Evolutionary conservation across 2,329 filamentous ascomycete species (phyloP), one percentile per base, ranked within the genome.

Genomic region (Diaporthe longicolla): DNA sequence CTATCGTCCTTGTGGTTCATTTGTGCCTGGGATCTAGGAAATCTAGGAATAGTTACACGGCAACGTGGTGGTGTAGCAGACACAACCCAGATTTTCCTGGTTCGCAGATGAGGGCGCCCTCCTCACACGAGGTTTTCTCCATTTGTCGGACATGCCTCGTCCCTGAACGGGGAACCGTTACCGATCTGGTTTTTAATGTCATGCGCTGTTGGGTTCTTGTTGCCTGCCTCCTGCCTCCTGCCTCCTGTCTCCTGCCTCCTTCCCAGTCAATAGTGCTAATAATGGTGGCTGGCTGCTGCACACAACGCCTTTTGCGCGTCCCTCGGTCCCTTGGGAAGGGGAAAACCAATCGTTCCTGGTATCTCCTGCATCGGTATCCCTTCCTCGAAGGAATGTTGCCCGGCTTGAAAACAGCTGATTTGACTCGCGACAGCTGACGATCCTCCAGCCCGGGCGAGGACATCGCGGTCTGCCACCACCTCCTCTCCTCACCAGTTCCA

Each of bases 291-390:
- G 61, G 61, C 61, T 66, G 29, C 11, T 66, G 29, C 11, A 24
- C 61, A 4, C 61, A 52, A 66, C 43, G 61, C 29, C 21, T 37
- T 8, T 13, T 40, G 37, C 6, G 63, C 24, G 45, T 19, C 32
- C n/a, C 63, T 35, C 40, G 52, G 45, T 19, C 32, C n/a, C 63
- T 35, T 52, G 52, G 17, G n/a, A 24, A 50, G n/a, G 9, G 37
- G 13, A 6, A 40, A 40, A 24, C 45, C 32, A 54, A 9, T 21
- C 35, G 63, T 68, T 40, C 63, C 63, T 40, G 63, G 37, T 17
- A 40, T n/a, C n/a, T 50, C 37, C 63, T 40, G n/a, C 63, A 54
- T 40, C 63, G 63, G 63, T 68, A 68, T 54, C 63, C 63, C 63
- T 68, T 21, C 63, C 48, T 54, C 48, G 48, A 26, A 8, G 10